Evolutionary conservation across 2,329 filamentous ascomycete genomes (phyloP), one percentile per base, ranked within the genome.

Genomic region (Monilinia fructigena): DNA sequence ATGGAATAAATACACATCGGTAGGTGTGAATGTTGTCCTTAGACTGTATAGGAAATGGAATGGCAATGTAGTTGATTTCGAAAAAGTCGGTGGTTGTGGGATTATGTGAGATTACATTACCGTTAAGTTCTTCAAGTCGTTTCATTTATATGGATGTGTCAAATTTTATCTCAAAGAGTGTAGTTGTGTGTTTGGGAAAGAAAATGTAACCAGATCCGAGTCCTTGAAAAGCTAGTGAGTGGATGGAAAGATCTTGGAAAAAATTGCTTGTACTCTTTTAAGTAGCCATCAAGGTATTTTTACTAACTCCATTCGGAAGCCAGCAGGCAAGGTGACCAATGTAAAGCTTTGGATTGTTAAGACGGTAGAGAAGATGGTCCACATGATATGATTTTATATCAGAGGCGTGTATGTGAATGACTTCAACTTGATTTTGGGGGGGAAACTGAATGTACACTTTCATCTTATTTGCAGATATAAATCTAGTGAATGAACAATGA

Each of bases 281-380:
- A 59, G 16, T 65, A 52, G 31, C 63, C 54, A 65, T 42, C 63
- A 65, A 59, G 42, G 63, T 65, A 5, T 58, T 58, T 61, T 50
- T 61, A 1, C n/a, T 8, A 18, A n/a, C 42, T 65, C 54, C 42
- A 65, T 56, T 20, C 11, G 45, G 14, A 56, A 38, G 11, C n/a
- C 40, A 31, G 18, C 62, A 14, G 42, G 53, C 16, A 38, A 28
- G 23, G n/a, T 12, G 45, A 65, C 40, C 31, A 65, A 65, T 60
- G 8, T 35, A 50, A 50, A 52, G 23, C 6, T 20, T 31, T 20
- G 16, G 20, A 65, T 65, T 52, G 23, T 26, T 18, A 18, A 65
- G n/a, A 26, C 16, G 14, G 16, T 35, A 20, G 16, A 18, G 42
- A 11, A 14, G 16, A 35, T 10, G 40, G 26, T 3, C 11, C 31